phyloP scores from a whole-genome alignment of 2,329 filamentous ascomycete species.

The Pyricularia pennisetigena region DNA sequence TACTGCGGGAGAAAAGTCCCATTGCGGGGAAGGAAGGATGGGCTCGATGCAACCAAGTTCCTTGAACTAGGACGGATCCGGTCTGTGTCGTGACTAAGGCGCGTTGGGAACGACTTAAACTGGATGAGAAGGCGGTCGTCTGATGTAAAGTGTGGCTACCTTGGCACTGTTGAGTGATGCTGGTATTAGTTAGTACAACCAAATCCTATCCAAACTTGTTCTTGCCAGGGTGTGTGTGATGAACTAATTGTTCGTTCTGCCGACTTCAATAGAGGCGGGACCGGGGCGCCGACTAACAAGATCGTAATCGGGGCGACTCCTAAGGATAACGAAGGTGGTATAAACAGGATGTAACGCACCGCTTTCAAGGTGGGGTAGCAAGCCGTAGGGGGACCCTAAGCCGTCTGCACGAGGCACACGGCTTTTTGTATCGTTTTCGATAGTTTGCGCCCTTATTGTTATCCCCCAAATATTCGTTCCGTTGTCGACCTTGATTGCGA shows the following conservation, averaged over 20 bases:
- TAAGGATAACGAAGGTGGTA: neutral
- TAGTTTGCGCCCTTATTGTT: neutral
- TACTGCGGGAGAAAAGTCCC: constrained; percentile 46
- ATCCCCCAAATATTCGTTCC: neutral
- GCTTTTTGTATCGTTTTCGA: neutral
- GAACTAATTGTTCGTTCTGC: neutral
- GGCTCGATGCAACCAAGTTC: constrained; percentile 4
- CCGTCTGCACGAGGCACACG: neutral
- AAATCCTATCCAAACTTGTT: neutral
- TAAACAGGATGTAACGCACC: neutral
- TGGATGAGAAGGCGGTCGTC: neutral
- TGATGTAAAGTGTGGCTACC: neutral
- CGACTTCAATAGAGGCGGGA: neutral
- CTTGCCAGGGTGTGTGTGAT: neutral
- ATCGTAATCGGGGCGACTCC: neutral
- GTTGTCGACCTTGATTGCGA: neutral
- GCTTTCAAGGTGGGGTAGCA: neutral
- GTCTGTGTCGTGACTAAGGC: neutral
- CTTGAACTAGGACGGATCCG: neutral
- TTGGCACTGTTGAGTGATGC: neutral
- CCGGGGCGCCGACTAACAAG: neutral
- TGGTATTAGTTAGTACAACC: neutral
- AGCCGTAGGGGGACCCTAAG: neutral
- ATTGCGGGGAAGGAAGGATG: constrained; percentile 22
- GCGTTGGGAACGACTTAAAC: neutral